Evolutionary conservation across 192 early-diverging fungal genomes (phyloP).

Genomic region (Backusella macrospora): DNA sequence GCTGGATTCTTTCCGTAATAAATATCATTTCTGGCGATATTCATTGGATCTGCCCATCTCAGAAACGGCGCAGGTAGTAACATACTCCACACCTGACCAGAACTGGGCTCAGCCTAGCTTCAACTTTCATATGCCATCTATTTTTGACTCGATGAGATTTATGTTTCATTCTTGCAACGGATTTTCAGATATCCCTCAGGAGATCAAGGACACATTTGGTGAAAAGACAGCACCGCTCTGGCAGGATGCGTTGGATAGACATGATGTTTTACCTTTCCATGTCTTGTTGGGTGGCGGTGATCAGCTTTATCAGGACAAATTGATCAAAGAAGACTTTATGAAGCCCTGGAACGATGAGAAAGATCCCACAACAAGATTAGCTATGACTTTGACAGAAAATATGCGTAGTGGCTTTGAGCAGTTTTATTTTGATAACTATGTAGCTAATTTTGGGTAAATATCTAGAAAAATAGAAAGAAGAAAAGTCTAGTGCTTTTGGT

Average conservation of each 20-base stretch:
- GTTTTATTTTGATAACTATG: constrained; percentile 41
- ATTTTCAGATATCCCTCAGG: constrained; percentile 57
- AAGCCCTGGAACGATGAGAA: constrained; percentile 57
- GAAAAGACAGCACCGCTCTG: constrained; percentile 58
- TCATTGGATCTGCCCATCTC: constrained; percentile 54
- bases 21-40: constrained; percentile 67
- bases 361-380: constrained; percentile 33
- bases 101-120: constrained; percentile 34
- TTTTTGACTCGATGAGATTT: constrained; percentile 62
- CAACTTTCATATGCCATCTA: constrained; percentile 47
- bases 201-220: constrained; percentile 50
- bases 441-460: constrained; percentile 30
- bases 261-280: constrained; percentile 62
- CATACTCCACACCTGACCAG: constrained; percentile 39
- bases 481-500: neutral
- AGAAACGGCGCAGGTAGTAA: constrained; percentile 46
- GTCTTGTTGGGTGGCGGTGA: constrained; percentile 77
- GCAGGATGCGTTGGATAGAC: constrained; percentile 68
- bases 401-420: constrained; percentile 37
- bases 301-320: constrained; percentile 68
- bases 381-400: constrained; percentile 16
- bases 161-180: constrained; percentile 77
- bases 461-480: neutral
- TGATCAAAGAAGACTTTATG: constrained; percentile 61
- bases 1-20: constrained; percentile 59